Base-by-base conservation (phyloP, 768 basidiomycete species). In the Tricholoma bakamatsutake region DNA sequence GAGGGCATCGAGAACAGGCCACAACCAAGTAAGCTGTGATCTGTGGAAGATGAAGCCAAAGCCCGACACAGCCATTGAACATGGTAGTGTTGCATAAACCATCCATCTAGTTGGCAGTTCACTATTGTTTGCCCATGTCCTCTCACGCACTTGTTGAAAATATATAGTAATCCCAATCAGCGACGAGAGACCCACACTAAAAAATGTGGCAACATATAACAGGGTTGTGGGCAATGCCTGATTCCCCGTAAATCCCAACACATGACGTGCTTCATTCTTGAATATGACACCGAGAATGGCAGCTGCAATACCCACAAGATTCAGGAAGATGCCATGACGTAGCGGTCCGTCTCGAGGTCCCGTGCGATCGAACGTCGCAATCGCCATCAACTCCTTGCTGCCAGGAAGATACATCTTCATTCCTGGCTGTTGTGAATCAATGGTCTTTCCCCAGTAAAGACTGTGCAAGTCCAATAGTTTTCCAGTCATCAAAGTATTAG, bases 341-440 rank as follows among this genome's bases (percentile, higher is more conserved):
- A 68, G 54, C 15, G 40, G 15, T 18, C 61, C 63, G 37, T 62
- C 46, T 39, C 57, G 60, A 24, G 67, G 67, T 11, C 66, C 51
- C 2, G 66, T 58, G 8, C 63, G 64, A 39, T 68, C 55, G 24
- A 68, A 62, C 4, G 67, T 68, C 3, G 66, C 67, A 47, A 68
- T 57, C 54, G 46, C 57, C 64, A 68, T 67, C 33, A 62, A 40
- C 15, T 62, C 60, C 31, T 62, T 59, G 18, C 53, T 57, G 15
- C 55, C 63, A n/a, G 66, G 66, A 30, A 67, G 10, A 21, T 33
- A 54, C 53, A 54, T 54, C 24, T 54, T 54, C 53, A 54, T 54
- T 21, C 53, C 53, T 34, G 66, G 63, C 47, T 67, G 33, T 15
- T 62, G 46, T 2, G 56, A 53, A 8, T 21, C 7, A 1, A 7